Evolutionary conservation across 1,284 basidiomycete species (phyloP).

Genomic region (Fistulinella cinereoalba): DNA sequence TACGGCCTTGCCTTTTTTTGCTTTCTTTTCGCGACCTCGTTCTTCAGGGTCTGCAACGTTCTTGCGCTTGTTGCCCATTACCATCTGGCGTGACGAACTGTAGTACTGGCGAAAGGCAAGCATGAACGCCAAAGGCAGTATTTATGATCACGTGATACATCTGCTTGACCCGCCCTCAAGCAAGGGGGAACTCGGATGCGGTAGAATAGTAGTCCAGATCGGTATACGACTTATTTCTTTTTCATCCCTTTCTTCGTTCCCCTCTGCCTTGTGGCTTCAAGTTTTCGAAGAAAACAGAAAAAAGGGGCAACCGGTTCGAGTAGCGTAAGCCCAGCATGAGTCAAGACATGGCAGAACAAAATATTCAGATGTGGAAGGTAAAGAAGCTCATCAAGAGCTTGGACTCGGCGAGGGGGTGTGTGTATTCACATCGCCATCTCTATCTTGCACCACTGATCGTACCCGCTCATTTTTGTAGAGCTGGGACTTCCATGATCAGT

Average conservation of each 20-base stretch:
- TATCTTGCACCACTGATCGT: conserved; percentile 16
- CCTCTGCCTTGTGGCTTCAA: background rate
- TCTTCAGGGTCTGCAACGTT: conserved; percentile 6
- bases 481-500: conserved; percentile 99
- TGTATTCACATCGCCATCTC: conserved; percentile 17
- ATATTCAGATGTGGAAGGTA: conserved; percentile 95
- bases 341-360: conserved; percentile 79
- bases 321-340: conserved; percentile 54
- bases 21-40: conserved; percentile 12
- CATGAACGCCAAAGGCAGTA: no score
- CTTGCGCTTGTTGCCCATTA: conserved; percentile 31
- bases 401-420: conserved; percentile 85
- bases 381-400: conserved; percentile 98
- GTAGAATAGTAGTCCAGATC: conserved; percentile 2
- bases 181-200: conserved; percentile 19
- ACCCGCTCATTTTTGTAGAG: conserved; percentile 38
- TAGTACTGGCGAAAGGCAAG: no score
- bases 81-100: no score
- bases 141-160: conserved; percentile 11
- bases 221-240: conserved; percentile 2
- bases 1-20: conserved; percentile 10
- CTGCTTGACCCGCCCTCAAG: conserved; percentile 27
- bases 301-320: conserved; percentile 13
- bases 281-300: conserved; percentile 2
- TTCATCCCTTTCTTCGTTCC: background rate